These are phyloP conservation scores for Phialemoniopsis sp. DNA, from an alignment of 2,329 filamentous ascomycete species.

Conservation along the genomic window DNA sequence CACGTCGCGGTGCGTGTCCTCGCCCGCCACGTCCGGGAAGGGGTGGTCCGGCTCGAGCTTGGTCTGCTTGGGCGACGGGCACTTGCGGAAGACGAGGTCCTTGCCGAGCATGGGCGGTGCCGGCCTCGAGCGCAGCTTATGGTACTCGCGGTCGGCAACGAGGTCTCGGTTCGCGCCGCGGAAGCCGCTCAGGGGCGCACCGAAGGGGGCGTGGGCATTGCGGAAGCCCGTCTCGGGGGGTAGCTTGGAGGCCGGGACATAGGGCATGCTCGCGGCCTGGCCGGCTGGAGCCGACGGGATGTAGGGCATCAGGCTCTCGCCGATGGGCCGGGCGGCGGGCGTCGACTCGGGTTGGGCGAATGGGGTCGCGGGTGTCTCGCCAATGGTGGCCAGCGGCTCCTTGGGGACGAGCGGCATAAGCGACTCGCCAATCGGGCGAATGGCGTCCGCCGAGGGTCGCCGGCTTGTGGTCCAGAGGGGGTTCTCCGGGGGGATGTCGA, in stretches of 20 bases:
- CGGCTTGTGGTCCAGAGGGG: constrained; percentile 25
- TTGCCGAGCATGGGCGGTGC: constrained; percentile 85
- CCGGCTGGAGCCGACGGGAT: constrained; percentile 19
- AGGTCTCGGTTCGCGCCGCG: constrained; percentile 43
- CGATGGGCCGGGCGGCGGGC: constrained; percentile 18
- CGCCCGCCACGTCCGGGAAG: constrained; percentile 35
- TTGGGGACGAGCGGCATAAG: constrained; percentile 24
- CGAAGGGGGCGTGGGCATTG: constrained; percentile 34
- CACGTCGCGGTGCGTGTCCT: constrained; percentile 47
- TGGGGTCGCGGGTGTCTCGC: constrained; percentile 17
- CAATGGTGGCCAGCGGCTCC: constrained; percentile 19
- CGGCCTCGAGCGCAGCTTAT: constrained; percentile 39
- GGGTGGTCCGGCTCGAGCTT: constrained; percentile 76
- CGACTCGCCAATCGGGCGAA: constrained; percentile 21
- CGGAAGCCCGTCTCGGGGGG: constrained; percentile 37
- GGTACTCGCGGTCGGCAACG: constrained; percentile 37
- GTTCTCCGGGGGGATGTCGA: constrained; percentile 27
- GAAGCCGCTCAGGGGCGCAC: constrained; percentile 29
- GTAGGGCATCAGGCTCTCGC: constrained; percentile 24
- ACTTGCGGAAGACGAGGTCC: constrained; percentile 77
- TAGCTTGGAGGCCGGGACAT: constrained; percentile 23
- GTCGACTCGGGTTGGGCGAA: constrained; percentile 14
- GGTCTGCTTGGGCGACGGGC: constrained; percentile 77
- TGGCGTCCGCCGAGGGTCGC: constrained; percentile 12
- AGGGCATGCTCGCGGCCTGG: constrained; percentile 19